Evolutionary conservation across 495 filamentous ascomycete genomes (phyloP), one percentile per base, ranked within the genome.

Genomic region (Parathielavia hyrcaniae): DNA sequence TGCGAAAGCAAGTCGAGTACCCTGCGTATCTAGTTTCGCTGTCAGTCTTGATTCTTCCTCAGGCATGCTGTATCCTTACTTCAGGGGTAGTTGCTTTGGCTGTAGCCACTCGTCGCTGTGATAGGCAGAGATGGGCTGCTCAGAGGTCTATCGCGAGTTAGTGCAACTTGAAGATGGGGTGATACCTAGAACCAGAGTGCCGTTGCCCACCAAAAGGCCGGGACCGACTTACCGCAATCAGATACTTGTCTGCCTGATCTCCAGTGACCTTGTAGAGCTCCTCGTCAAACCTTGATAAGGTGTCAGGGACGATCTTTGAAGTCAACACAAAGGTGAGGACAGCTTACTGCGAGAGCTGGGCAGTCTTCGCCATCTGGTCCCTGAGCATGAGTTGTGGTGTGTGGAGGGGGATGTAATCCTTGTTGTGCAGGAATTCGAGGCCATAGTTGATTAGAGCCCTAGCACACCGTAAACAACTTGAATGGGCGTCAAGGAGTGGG

Each of bases 351-450:
- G 92, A 90, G 17, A 98, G 83, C 74, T 98, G 95, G 4, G 93
- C 93, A 1, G 93, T 98, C 77, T 97, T 97, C n/a, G 90, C 93
- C 95, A 97, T 97, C 70, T 88, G 85, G 40, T 95, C 88, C 73
- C 85, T 86, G 51, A 92, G 80, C 93, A 97, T 97, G 76, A 98
- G 96, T 62, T 91, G 90, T 3, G 93, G 93, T 12, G 92, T 89
- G 68, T 95, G 90, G 54, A 93, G 86, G 3, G 90, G 84, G n/a
- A 78, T 90, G 73, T 95, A 97, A 20, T 75, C 88, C 79, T 74
- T 84, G 76, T 70, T 73, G 69, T 80, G 80, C 17, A 97, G 81
- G 70, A 95, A 97, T 68, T 95, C 87, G 51, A 96, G 75, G 32
- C 91, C 93, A 67, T 96, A 98, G 71, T 95, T 96, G 65, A 96